Evolutionary conservation across 2,329 filamentous ascomycete species (phyloP).

Genomic region (Diaporthe ampelina): DNA sequence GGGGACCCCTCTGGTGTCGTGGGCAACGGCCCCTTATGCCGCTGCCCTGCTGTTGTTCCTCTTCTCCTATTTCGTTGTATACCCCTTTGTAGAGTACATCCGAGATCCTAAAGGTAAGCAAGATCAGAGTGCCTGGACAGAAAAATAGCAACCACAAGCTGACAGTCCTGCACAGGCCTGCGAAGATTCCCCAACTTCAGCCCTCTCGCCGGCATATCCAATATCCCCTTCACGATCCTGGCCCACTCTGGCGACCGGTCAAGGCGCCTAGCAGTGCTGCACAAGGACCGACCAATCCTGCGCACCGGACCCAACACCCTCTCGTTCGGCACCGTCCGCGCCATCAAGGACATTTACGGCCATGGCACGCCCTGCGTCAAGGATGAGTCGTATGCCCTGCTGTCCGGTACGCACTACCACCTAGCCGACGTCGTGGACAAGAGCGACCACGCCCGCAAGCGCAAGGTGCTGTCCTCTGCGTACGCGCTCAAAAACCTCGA

Average conservation of each 20-base stretch:
- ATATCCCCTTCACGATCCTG: constrained; percentile 61
- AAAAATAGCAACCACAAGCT: neutral
- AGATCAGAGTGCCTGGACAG: neutral
- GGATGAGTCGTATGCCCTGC: constrained; percentile 60
- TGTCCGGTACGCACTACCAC: constrained; percentile 63
- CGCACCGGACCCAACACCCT: constrained; percentile 61
- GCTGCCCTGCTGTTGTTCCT: constrained; percentile 31
- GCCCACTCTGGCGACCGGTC: constrained; percentile 60
- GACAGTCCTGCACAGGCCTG: constrained; percentile 48
- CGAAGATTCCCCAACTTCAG: constrained; percentile 61
- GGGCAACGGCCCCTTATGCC: constrained; percentile 36
- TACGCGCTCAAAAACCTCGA: constrained; percentile 68
- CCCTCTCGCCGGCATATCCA: constrained; percentile 58
- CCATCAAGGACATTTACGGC: constrained; percentile 65
- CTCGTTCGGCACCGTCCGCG: constrained; percentile 56
- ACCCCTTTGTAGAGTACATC: constrained; percentile 58
- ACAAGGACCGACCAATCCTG: constrained; percentile 60
- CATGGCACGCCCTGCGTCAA: constrained; percentile 65
- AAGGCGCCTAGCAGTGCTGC: constrained; percentile 56
- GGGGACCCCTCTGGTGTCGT: constrained; percentile 8
- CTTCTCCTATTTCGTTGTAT: constrained; percentile 54
- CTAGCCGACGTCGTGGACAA: constrained; percentile 67
- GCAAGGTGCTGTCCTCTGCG: constrained; percentile 63
- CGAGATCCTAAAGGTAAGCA: constrained; percentile 57
- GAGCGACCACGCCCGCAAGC: constrained; percentile 64